A percentile compares a stretch with the other conserved stretches of the same genome.
phyloP scores from a whole-genome alignment of 1,139 yeast genomes.

The Saccharomyces pastorianus region DNA sequence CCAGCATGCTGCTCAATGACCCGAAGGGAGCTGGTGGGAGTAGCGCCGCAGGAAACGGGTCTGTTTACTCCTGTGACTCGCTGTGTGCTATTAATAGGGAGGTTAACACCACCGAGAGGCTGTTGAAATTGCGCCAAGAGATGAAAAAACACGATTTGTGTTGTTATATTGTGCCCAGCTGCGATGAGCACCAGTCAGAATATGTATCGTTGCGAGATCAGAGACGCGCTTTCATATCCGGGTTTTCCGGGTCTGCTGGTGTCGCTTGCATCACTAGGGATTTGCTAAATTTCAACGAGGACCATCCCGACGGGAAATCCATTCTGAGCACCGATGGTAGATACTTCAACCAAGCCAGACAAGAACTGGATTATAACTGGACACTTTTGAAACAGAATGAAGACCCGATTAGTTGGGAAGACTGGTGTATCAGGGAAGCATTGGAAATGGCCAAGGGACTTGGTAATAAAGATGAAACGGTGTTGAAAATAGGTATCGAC shows the following conservation, averaged over 20 bases:
- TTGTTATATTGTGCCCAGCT: slow-evolving; percentile 79
- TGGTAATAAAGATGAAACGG: slow-evolving; percentile 28
- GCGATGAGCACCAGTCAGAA: slow-evolving; percentile 91
- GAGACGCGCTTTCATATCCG: slow-evolving; percentile 76
- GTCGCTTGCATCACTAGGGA: slow-evolving; percentile 79
- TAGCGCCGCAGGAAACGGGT: slow-evolving; percentile 22
- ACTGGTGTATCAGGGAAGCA: slow-evolving; percentile 69
- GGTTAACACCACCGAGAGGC: slow-evolving; percentile 51
- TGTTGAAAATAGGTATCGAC: slow-evolving; percentile 39
- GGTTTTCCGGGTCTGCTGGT: slow-evolving; percentile 94
- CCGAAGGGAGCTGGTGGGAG: slow-evolving; percentile 12
- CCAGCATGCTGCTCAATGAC: slow-evolving; percentile 1
- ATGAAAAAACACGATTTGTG: slow-evolving; percentile 64
- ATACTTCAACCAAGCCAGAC: slow-evolving; percentile 82
- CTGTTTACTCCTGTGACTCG: slow-evolving; percentile 34
- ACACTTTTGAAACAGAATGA: slow-evolving; percentile 70
- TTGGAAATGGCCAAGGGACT: slow-evolving; percentile 43
- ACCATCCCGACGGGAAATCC: slow-evolving; percentile 45
- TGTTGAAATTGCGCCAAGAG: slow-evolving; percentile 52
- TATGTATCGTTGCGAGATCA: slow-evolving; percentile 76
- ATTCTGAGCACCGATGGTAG: slow-evolving; percentile 91
- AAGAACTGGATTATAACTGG: slow-evolving; percentile 90
- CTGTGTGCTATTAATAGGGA: slow-evolving; percentile 33
- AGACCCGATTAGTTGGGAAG: slow-evolving; percentile 78
- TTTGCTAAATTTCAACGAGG: slow-evolving; percentile 36